Base-by-base conservation (phyloP, 2,329 filamentous ascomycete species). In the Neoscytalidium dimidiatum region DNA sequence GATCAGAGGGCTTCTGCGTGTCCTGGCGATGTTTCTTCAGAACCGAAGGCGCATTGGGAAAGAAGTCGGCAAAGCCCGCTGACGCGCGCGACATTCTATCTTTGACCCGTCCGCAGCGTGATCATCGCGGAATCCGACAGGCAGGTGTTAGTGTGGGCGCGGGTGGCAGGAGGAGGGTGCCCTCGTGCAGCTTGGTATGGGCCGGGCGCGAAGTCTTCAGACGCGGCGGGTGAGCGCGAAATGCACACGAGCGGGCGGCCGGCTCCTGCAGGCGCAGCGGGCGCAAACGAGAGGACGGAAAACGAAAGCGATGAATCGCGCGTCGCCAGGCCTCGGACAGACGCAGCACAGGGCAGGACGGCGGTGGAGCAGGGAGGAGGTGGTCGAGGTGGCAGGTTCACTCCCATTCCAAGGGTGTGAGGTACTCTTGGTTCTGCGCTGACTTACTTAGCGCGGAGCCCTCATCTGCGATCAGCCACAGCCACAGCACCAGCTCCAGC, bases 61-160 rank as follows among this genome's bases (percentile, higher is more conserved):
- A 94, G 85, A 92, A 95, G 81, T 93, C 88, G 81, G 90, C 91
- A 85, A 93, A 94, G 82, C 89, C 89, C 83, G 90, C 89, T 79
- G 84, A 83, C 77, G 89, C 87, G 83, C 91, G 92, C 88, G 92
- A 92, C 90, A 91, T 92, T 61, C 63, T 67, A 68, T 63, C 67
- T 65, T 67, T 49, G 49, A 41, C 62, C 65, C 67, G 66, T 70
- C 64, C 67, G 65, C 69, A 66, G 69, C 70, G 72, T 74, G 67
- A 73, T 71, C 68, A 72, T 72, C 62, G 67, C 67, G 68, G 51
- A 61, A 63, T 56, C 43, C 28, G 52, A 17, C 41, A 35, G 51
- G 26, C 52, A 29, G 38, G 41, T n/a, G 44, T 46, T 46, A 58
- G 62, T 38, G 19, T 21, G 44, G 43, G 44, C 26, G 62, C 43